These are phyloP conservation scores for Coriaria nepalensis DNA, from an alignment of 306 rosid species.

Conservation along the genomic window DNA sequence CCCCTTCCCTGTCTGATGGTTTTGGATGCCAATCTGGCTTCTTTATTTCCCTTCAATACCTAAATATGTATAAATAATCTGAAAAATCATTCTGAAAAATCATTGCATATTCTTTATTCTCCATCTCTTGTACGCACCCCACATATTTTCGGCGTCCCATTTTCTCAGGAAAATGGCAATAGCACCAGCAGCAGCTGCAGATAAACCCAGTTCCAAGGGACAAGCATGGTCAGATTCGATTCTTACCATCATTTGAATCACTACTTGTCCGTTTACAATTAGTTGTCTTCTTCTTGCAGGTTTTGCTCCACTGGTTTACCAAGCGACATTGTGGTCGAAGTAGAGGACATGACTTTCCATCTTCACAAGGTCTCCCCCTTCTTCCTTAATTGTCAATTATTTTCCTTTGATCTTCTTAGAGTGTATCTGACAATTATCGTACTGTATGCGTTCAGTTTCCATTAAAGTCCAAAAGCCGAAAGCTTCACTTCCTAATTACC, in stretches of 20 bases:
- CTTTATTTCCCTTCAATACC: too few species aligned
- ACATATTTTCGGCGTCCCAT: too few species aligned
- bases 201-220: constrained; percentile 62
- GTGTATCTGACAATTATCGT: neutral
- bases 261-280: neutral
- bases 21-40: too few species aligned
- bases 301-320: constrained; percentile 94
- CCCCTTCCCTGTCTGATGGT: too few species aligned
- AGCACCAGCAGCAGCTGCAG: constrained; percentile 11
- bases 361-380: constrained; percentile 67
- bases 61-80: too few species aligned
- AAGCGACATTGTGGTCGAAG: constrained; percentile 85
- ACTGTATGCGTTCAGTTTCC: constrained; percentile 55
- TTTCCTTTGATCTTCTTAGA: constrained; percentile 3
- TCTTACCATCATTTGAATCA: neutral
- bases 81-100: too few species aligned
- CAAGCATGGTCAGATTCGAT: constrained; percentile 63
- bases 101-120: too few species aligned
- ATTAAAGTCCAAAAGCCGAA: constrained; percentile 72
- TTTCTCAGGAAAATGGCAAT: too few species aligned
- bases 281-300: constrained; percentile 25
- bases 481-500: constrained; percentile 48
- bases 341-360: constrained; percentile 80
- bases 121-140: too few species aligned
- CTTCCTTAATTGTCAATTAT: too few species aligned